Conservation (phyloP, 2,329 filamentous ascomycete species). For the Hysterium pulicare region DNA sequence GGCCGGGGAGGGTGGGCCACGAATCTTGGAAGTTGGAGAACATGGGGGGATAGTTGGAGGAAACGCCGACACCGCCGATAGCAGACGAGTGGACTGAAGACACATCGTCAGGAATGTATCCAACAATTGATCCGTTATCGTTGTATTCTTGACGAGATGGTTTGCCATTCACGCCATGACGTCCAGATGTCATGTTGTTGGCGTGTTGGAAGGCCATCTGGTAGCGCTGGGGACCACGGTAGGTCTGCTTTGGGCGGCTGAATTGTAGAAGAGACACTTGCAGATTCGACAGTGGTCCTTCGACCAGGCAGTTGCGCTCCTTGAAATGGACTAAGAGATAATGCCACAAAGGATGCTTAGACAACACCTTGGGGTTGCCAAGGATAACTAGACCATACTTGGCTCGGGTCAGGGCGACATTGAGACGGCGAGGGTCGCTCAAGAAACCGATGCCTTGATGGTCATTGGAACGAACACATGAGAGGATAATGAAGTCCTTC, state of each 20-base stretch:
- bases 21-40: slow-evolving; percentile 89
- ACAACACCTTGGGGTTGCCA: slow-evolving; percentile 94
- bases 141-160: slow-evolving; percentile 52
- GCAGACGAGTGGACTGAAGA: slow-evolving; percentile 93
- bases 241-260: slow-evolving; percentile 86
- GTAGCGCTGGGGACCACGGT: slow-evolving; percentile 83
- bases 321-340: slow-evolving; percentile 94
- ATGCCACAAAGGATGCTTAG: slow-evolving; percentile 98
- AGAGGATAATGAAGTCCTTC: slow-evolving; percentile 98
- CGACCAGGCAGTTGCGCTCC: slow-evolving; percentile 91
- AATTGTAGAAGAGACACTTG: slow-evolving; percentile 95
- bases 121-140: slow-evolving; percentile 84
- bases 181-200: slow-evolving; percentile 54
- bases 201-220: slow-evolving; percentile 73
- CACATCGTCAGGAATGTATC: slow-evolving; percentile 95
- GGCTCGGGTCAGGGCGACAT: slow-evolving; percentile 92
- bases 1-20: slow-evolving; percentile 80
- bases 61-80: slow-evolving; percentile 77
- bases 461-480: slow-evolving; percentile 96
- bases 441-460: slow-evolving; percentile 99
- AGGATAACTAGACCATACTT: slow-evolving; percentile 96
- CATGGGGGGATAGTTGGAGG: slow-evolving; percentile 86
- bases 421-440: slow-evolving; percentile 94
- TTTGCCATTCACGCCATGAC: slow-evolving; percentile 42
- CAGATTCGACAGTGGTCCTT: slow-evolving; percentile 92